A percentile compares a stretch with the other conserved stretches of the same genome.
Conservation (phyloP, 1,139 yeast species). For the Diutina neorugosa region DNA sequence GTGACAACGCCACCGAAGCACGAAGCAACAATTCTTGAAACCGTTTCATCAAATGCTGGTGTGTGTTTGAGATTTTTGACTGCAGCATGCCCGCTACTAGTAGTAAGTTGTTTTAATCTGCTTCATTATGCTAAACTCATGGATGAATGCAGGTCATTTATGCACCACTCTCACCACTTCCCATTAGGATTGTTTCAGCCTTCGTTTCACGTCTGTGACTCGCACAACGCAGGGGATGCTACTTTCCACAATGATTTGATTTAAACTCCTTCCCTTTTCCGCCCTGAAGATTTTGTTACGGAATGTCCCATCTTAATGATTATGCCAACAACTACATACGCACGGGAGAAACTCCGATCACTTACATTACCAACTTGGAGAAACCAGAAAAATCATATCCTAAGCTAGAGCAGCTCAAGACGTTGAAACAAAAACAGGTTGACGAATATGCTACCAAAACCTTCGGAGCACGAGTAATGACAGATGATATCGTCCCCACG, state of each 20-base stretch:
- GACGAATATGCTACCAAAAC: conserved; percentile 43
- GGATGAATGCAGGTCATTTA: neutral
- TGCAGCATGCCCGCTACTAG: neutral
- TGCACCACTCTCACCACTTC: neutral
- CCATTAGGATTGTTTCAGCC: neutral
- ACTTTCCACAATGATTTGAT: too few species aligned
- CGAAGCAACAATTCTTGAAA: neutral
- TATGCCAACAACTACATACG: conserved; percentile 61
- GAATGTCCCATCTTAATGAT: conserved; percentile 31
- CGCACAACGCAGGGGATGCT: neutral
- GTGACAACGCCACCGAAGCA: neutral
- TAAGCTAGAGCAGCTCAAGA: conserved; percentile 54
- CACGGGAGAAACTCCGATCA: conserved; percentile 45
- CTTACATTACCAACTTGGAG: conserved; percentile 49
- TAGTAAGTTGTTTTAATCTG: neutral
- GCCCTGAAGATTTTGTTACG: neutral
- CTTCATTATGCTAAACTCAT: neutral
- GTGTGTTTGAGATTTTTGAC: neutral
- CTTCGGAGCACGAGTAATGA: conserved; percentile 47
- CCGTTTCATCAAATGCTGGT: neutral
- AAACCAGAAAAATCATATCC: conserved; percentile 79
- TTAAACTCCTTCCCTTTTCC: neutral
- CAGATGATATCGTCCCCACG: conserved; percentile 41
- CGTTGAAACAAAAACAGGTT: conserved; percentile 43
- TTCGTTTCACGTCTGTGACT: neutral